Evolutionary conservation across 2,329 filamentous ascomycete genomes (phyloP).

Genomic region (Fonsecaea pugnacius): DNA sequence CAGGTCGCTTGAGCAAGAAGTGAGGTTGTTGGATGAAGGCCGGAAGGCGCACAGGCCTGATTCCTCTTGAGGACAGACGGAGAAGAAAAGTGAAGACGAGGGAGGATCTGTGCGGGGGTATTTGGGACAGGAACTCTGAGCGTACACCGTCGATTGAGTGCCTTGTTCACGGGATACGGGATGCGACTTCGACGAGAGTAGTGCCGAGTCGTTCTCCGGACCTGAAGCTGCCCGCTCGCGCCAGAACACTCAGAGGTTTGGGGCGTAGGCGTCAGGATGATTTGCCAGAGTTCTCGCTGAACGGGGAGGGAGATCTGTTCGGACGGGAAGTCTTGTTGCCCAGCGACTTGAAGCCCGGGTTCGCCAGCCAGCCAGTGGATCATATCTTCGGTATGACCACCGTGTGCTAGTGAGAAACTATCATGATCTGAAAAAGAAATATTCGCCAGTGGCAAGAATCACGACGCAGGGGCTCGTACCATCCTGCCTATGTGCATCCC

Average conservation of each 20-base stretch:
- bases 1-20: conserved; percentile 34
- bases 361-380: neutral
- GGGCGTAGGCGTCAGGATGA: neutral
- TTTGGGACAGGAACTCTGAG: neutral
- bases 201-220: neutral
- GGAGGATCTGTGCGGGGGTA: neutral
- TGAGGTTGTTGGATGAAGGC: conserved; percentile 35
- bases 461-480: neutral
- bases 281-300: neutral
- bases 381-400: neutral
- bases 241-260: neutral
- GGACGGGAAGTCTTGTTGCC: neutral
- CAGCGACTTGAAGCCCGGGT: neutral
- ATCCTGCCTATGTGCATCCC: too few relatives aligned
- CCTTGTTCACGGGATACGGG: neutral
- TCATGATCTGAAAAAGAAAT: neutral
- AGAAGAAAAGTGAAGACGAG: neutral
- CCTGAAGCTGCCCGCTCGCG: neutral
- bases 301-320: neutral
- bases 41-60: conserved; percentile 26
- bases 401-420: neutral
- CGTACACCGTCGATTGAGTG: too few relatives aligned
- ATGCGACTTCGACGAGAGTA: neutral
- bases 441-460: neutral
- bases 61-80: neutral